Evolutionary conservation across 108 stramenopile species (phyloP).

Genomic region (Skeletonema marinoi): DNA sequence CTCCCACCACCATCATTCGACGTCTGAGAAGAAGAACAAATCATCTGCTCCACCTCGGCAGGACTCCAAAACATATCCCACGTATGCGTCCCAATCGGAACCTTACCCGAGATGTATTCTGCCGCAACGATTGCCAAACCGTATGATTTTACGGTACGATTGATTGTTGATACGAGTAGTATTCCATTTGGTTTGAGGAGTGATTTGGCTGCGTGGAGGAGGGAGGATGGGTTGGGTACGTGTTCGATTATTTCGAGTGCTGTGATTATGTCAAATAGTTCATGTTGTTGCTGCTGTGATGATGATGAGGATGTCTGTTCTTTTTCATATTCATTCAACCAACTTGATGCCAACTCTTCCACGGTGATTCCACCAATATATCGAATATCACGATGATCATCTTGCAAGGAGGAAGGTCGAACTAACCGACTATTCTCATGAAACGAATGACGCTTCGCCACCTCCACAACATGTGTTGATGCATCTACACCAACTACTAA

Average conservation of each 20-base stretch:
- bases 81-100: conserved; percentile 91
- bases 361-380: conserved; percentile 69
- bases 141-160: conserved; percentile 88
- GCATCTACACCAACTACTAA: conserved; percentile 88
- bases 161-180: conserved; percentile 91
- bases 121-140: conserved; percentile 88
- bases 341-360: conserved; percentile 64
- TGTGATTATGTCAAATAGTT: conserved; percentile 79
- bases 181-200: conserved; percentile 80
- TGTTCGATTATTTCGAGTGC: conserved; percentile 94
- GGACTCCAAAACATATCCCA: conserved; percentile 87
- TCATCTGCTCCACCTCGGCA: conserved; percentile 55
- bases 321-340: conserved; percentile 17
- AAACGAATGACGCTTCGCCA: conserved; percentile 60
- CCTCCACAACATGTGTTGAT: conserved; percentile 57
- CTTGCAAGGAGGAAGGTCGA: neutral
- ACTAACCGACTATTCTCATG: conserved; percentile 16
- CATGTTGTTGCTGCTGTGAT: conserved; percentile 11
- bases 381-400: conserved; percentile 34
- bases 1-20: neutral
- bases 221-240: conserved; percentile 68
- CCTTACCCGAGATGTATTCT: conserved; percentile 86
- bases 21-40: neutral
- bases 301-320: conserved; percentile 6
- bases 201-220: conserved; percentile 63